Evolutionary conservation across 2,329 filamentous ascomycete genomes (phyloP).

Genomic region (Xylaria polymorpha): DNA sequence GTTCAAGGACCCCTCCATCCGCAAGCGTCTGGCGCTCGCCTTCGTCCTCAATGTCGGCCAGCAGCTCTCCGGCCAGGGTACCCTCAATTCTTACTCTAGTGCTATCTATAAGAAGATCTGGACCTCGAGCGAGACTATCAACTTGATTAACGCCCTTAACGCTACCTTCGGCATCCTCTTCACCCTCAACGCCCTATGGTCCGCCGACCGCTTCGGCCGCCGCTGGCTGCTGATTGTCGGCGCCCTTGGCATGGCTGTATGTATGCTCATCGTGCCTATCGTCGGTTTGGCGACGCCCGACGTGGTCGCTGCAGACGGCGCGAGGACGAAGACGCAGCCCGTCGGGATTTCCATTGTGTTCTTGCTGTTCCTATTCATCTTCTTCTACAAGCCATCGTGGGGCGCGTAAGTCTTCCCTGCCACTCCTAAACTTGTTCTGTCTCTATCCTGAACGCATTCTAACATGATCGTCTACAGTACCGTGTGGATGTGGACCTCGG

Average conservation of each 20-base stretch:
- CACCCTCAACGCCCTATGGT: slow-evolving; percentile 79
- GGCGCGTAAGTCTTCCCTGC: slow-evolving; percentile 36
- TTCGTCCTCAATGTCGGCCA: slow-evolving; percentile 76
- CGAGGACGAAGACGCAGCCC: slow-evolving; percentile 62
- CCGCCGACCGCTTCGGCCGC: slow-evolving; percentile 76
- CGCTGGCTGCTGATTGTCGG: slow-evolving; percentile 77
- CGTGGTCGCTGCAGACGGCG: slow-evolving; percentile 56
- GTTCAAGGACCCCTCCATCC: slow-evolving; percentile 75
- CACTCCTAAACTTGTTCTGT: not conserved
- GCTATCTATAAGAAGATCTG: slow-evolving; percentile 80
- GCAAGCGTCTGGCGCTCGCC: slow-evolving; percentile 73
- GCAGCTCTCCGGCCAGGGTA: slow-evolving; percentile 78
- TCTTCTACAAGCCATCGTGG: slow-evolving; percentile 68
- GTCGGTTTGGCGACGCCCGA: slow-evolving; percentile 63
- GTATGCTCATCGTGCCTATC: slow-evolving; percentile 73
- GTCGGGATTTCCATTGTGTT: slow-evolving; percentile 77
- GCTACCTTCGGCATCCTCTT: slow-evolving; percentile 79
- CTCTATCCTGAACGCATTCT: not conserved
- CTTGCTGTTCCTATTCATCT: slow-evolving; percentile 73
- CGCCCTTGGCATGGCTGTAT: slow-evolving; percentile 74
- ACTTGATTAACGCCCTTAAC: slow-evolving; percentile 79
- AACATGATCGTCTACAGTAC: slow-evolving; percentile 51
- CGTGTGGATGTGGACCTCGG: slow-evolving; percentile 77
- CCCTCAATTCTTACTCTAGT: slow-evolving; percentile 78
- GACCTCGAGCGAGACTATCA: slow-evolving; percentile 67